Percentiles rank a stretch among this genome's conserved stretches.
Evolutionary conservation across 2,329 filamentous ascomycete species (phyloP).

Genomic region (Rhynchosporium agropyri): DNA sequence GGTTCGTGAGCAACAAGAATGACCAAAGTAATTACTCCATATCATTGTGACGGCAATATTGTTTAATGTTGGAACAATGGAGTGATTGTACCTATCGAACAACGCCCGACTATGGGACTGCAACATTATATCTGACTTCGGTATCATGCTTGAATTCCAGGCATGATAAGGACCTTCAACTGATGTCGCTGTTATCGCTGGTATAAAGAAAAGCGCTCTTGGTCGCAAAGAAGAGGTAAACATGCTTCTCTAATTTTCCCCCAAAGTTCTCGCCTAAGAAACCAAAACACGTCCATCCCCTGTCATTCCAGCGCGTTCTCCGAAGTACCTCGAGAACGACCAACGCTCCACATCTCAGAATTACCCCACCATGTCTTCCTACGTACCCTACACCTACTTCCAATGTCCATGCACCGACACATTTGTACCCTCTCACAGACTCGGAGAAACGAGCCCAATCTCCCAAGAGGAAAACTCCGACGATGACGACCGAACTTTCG

Average conservation of each 20-base stretch:
- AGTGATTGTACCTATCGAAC: too few relatives aligned
- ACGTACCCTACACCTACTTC: slow-evolving; percentile 66
- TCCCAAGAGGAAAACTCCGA: slow-evolving; percentile 50
- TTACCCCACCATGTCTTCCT: slow-evolving; percentile 49
- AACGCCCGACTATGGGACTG: too few relatives aligned
- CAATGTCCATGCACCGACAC: slow-evolving; percentile 66
- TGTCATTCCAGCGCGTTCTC: slow-evolving; percentile 24
- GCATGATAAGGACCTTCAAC: too few relatives aligned
- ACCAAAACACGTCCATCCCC: background rate
- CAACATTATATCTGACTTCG: too few relatives aligned
- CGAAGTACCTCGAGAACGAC: slow-evolving; percentile 9
- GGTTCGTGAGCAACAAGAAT: background rate
- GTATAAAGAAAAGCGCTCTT: too few relatives aligned
- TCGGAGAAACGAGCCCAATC: slow-evolving; percentile 43
- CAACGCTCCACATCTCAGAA: slow-evolving; percentile 11
- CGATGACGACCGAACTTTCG: slow-evolving; percentile 78
- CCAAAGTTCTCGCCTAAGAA: background rate
- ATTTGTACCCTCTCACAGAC: slow-evolving; percentile 37
- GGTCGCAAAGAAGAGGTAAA: too few relatives aligned
- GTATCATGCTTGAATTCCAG: too few relatives aligned
- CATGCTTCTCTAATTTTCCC: too few relatives aligned
- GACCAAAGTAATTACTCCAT: too few relatives aligned
- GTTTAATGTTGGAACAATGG: too few relatives aligned
- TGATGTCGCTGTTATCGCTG: too few relatives aligned
- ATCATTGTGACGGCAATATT: too few relatives aligned